Evolutionary conservation across 805 yeast genomes (phyloP), one percentile per base, ranked within the genome.

Genomic region (Saccharomycopsis fodiens): DNA sequence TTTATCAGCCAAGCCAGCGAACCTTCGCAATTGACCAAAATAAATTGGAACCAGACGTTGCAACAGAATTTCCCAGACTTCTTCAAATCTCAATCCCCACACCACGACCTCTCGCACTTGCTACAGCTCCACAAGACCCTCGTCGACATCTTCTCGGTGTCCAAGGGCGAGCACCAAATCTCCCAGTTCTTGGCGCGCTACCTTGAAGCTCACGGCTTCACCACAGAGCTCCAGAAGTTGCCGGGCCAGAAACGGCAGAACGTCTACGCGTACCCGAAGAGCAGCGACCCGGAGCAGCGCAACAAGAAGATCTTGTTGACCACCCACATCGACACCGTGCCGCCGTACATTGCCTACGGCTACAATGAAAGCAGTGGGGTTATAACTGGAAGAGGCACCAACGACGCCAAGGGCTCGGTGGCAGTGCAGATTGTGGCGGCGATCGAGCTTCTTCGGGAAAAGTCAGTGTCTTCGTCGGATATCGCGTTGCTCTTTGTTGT

Each of bases 351-450:
- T 31, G 66, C 66, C 1, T 74, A 73, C 54, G 50, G 46, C 3
- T 57, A 66, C 8, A 60, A 69, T 32, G 20, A 15, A 17, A 21
- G 35, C 17, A 39, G 35, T 8, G 49, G 44, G 1, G 59, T 59
- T 22, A 76, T 82, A 15, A 72, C 68, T 55, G 88, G 88, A 19
- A 66, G 89, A 45, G 89, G 89, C 2, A 59, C 82, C 1, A 68
- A 73, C 46, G 89, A 82, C 56, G 88, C 85, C n/a, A 82, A 82
- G 56, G 85, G 70, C 0, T 76, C 85, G 7, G 78, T 82, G 15
- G 82, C 85, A 0, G 59, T 83, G 1, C 85, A 79, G 55, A 63
- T 79, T 4, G 62, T 68, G 23, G 76, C 86, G 1, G 69, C 72
- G 23, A 58, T 70, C n/a, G 73, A 75, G 35, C 56, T 82, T 31